Evolutionary conservation across 495 filamentous ascomycete genomes (phyloP).

Genomic region (Cladorrhinum samala): DNA sequence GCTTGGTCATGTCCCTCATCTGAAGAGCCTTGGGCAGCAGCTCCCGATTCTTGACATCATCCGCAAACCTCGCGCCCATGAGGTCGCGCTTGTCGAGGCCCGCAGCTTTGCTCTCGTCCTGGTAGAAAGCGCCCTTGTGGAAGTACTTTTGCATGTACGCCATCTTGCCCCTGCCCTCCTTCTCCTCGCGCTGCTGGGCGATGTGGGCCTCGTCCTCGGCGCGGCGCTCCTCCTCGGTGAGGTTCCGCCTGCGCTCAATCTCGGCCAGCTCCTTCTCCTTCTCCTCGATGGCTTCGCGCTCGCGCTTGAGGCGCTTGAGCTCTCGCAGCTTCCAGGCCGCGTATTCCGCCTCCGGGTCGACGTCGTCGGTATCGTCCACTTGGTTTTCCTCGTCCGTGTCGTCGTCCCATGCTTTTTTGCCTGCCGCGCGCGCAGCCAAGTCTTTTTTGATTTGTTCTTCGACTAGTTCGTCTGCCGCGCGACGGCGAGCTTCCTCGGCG

Average conservation of each 20-base stretch:
- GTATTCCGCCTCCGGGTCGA: slow-evolving; percentile 84
- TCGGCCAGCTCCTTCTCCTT: slow-evolving; percentile 84
- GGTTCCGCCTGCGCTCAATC: slow-evolving; percentile 77
- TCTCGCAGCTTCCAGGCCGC: slow-evolving; percentile 94
- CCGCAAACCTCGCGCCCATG: slow-evolving; percentile 71
- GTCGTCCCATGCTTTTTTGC: slow-evolving; percentile 83
- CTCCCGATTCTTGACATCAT: slow-evolving; percentile 71
- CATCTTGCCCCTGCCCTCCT: slow-evolving; percentile 77
- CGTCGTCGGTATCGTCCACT: slow-evolving; percentile 79
- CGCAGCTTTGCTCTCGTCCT: slow-evolving; percentile 66
- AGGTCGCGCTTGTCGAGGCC: slow-evolving; percentile 71
- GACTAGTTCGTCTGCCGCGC: slow-evolving; percentile 68
- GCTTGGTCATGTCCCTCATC: slow-evolving; percentile 85
- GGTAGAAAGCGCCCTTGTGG: slow-evolving; percentile 95
- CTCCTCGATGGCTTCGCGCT: slow-evolving; percentile 75
- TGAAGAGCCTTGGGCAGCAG: slow-evolving; percentile 89
- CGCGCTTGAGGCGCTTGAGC: slow-evolving; percentile 77
- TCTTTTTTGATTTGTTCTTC: slow-evolving; percentile 83
- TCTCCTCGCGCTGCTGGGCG: slow-evolving; percentile 76
- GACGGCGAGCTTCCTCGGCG: slow-evolving; percentile 45
- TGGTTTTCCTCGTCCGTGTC: slow-evolving; percentile 65
- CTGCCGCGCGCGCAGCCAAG: slow-evolving; percentile 64
- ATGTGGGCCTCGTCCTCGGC: slow-evolving; percentile 79
- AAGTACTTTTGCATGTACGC: slow-evolving; percentile 92
- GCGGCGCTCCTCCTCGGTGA: slow-evolving; percentile 80